Conservation (phyloP, 2,329 filamentous ascomycete species). For the Hypoxylon sp. region DNA sequence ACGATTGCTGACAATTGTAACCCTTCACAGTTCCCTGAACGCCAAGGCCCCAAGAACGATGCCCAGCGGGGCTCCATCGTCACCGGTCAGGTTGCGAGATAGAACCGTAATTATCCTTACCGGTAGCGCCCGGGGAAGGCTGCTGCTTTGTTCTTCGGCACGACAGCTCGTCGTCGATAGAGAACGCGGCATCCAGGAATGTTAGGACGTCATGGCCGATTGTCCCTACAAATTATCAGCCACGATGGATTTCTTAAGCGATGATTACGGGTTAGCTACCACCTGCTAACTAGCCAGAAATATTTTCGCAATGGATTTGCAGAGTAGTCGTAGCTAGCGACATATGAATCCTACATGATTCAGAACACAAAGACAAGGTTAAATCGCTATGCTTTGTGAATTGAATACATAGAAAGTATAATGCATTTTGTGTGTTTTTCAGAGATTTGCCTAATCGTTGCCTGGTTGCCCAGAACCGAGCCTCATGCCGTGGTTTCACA, state of each 20-base stretch:
- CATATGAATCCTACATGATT: slow-evolving; percentile 36
- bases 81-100: slow-evolving; percentile 58
- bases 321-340: slow-evolving; percentile 36
- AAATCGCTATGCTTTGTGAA: neutral
- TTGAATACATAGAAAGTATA: slow-evolving; percentile 7
- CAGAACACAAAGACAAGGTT: slow-evolving; percentile 2
- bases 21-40: slow-evolving; percentile 64
- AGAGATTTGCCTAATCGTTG: slow-evolving; percentile 7
- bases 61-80: slow-evolving; percentile 61
- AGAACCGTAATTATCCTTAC: slow-evolving; percentile 25
- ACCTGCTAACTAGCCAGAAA: slow-evolving; percentile 18
- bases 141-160: slow-evolving; percentile 5
- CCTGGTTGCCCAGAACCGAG: slow-evolving; percentile 25
- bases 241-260: slow-evolving; percentile 23
- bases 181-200: slow-evolving; percentile 3
- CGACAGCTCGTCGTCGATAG: neutral
- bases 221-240: slow-evolving; percentile 18
- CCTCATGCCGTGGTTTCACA: slow-evolving; percentile 41
- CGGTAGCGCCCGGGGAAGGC: slow-evolving; percentile 21
- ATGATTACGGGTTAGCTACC: slow-evolving; percentile 29
- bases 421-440: neutral
- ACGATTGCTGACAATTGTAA: slow-evolving; percentile 15
- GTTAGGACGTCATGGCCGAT: slow-evolving; percentile 7
- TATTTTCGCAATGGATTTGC: slow-evolving; percentile 36
- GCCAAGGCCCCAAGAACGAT: slow-evolving; percentile 69